Evolutionary conservation across 345 rosid species (phyloP), one percentile per base, ranked within the genome.

Genomic region (Syzygium aromaticum): DNA sequence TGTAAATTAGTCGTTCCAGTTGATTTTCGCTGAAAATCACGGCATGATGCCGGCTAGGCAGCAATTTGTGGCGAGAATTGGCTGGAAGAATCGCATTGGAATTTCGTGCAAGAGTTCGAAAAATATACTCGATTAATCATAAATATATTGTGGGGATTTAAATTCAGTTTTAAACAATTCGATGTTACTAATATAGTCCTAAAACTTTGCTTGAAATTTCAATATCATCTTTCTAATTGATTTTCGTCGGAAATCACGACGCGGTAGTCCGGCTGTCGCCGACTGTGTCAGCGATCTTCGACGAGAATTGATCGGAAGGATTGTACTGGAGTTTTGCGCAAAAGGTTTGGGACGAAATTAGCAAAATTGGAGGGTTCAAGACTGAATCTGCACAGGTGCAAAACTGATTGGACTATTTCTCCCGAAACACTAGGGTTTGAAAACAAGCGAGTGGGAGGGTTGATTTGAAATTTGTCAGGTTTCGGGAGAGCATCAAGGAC

Each of bases 371-470:
- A 5, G 33, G 8, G 1, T 33, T 4, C 2, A 17, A 0, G 0
- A 64, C 1, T 0, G 21, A 30, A 64, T 64, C 0, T 3, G 9
- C 4, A 8, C 0, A 2, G 5, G 5, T 30, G 3, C 13, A 28
- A 0, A 5, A n/a, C 9, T 30, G 40, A 15, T 64, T 0, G 5
- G 43, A 64, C 1, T 16, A 0, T 30, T 30, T 30, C 40, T 30
- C 22, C 2, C 3, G 2, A 8, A 30, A 67, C 6, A 17, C 0
- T 38, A 16, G 23, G 19, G 43, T 1, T 67, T 15, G 11, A 28
- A 33, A 28, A 21, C 1, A 67, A 2, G 4, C 23, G 7, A 67
- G 4, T 2, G 78, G 43, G 11, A 8, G 80, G 49, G 3, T 19
- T 38, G 80, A 73, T 19, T 73, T 38, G 82, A 40, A 73, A 19